Evolutionary conservation across 768 basidiomycete species (phyloP), one percentile per base, ranked within the genome.

Genomic region (Tricholoma matsutake): DNA sequence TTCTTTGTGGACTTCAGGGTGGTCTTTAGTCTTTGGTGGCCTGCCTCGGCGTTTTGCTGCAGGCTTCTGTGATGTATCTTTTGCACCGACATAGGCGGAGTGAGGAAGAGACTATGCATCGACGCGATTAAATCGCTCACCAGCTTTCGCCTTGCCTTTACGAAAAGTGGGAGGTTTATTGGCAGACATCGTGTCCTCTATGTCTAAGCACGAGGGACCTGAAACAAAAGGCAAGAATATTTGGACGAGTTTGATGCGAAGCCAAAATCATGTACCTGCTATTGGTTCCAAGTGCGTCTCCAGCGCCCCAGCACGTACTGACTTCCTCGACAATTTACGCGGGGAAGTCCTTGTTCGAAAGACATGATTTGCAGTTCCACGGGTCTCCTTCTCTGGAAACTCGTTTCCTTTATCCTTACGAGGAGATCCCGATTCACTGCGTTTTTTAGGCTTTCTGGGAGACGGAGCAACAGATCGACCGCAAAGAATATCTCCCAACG

Each of bases 391-490:
- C 37, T 32, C 32, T 18, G 22, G 47, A 22, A 59, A 28, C 5
- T 13, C 41, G 31, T 65, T 67, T 9, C 20, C 52, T 59, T 63
- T 61, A 39, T 39, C 59, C 43, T 67, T 69, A 25, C 58, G 54
- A 13, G 76, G 76, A 35, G 77, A 76, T 35, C 61, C 63, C 2
- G 76, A 73, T n/a, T 61, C 60, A 51, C 71, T 73, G 45, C 72
- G 65, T n/a, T 63, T 67, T 16, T 60, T 63, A 39, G 52, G 57
- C 58, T 78, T 80, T 53, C 69, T 68, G 1, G 83, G 83, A 1
- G 81, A 82, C 60, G 81, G 79, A 9, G 78, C 78, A 58, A 76
- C 77, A 53, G 62, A 62, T 13, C 61, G 58, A 25, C 67, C 65
- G 11, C 67, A 59, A 8, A 68, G 66, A 60, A 68, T 68, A 61